Evolutionary conservation across 169 alveolate genomes (phyloP), one percentile per base, ranked within the genome.

Genomic region (Theileria parva): DNA sequence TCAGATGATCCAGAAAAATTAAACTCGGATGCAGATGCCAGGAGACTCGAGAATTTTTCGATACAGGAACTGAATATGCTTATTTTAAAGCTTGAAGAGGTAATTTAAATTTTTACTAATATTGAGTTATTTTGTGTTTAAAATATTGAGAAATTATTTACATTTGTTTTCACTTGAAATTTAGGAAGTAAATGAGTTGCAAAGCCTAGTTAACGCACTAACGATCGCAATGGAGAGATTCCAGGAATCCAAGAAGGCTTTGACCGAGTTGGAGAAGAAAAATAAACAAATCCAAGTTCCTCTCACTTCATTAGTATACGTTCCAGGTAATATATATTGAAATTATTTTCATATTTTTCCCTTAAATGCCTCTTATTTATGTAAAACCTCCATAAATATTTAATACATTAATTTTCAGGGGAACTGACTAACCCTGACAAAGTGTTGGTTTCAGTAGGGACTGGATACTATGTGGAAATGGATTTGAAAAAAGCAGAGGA

Each of bases 271-370:
- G 37, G 32, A 66, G 67, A 30, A 23, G 6, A 19, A 37, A 57
- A 25, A 25, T 30, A 27, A 44, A 21, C 80, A 85, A 50, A 74
- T 85, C 0, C 86, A 77, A 50, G 84, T 78, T 32, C 91, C 91
- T 4, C 77, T 85, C n/a, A 85, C 91, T 13, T 85, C 91, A 2
- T 83, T 85, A 11, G 91, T 85, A 44, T 85, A 85, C 84, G 86
- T 78, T 44, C 86, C 86, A 71, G 91, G 91, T 85, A 32, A 17
- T 63, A 61, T 8, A 34, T 27, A 4, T 27, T 5, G 59, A n/a
- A 23, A 74, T 34, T 21, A 23, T 57, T 30, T 21, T 7, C 13
- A 37, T 8, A n/a, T n/a, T n/a, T n/a, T 37, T 37, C 48, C 8
- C 19, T 65, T 19, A 21, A 63, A 65, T 21, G n/a, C n/a, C n/a